Percentiles rank a stretch among this genome's conserved stretches.
Evolutionary conservation across 2,329 filamentous ascomycete species (phyloP).

Genomic region (Clonostachys rhizophaga): DNA sequence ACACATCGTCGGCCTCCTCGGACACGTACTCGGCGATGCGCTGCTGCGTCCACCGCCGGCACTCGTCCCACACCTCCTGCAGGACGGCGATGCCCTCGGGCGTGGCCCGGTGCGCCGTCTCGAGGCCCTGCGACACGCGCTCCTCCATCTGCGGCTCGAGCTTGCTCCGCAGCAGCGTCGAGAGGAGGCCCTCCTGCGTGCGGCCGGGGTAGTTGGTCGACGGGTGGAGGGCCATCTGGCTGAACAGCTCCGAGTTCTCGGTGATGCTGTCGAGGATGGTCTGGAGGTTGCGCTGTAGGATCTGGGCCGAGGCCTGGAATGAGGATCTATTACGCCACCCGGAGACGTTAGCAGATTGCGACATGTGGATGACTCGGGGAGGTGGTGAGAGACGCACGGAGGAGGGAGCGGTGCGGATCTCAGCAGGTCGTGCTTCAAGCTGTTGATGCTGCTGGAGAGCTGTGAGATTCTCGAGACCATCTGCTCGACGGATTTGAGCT

Average conservation of each 20-base stretch:
- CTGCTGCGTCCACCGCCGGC: conserved; percentile 31
- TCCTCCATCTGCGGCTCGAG: conserved; percentile 74
- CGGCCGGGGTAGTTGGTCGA: conserved; percentile 70
- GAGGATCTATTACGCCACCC: conserved; percentile 47
- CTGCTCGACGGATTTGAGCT: conserved; percentile 66
- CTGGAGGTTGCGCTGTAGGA: conserved; percentile 66
- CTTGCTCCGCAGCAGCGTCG: conserved; percentile 75
- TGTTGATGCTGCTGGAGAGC: conserved; percentile 63
- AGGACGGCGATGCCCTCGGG: conserved; percentile 39
- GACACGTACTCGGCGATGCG: conserved; percentile 34
- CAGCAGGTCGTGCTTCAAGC: conserved; percentile 56
- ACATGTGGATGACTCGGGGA: neutral
- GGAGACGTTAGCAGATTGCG: conserved; percentile 1
- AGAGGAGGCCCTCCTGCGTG: conserved; percentile 61
- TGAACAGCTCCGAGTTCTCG: conserved; percentile 63
- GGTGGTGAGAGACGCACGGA: conserved; percentile 39
- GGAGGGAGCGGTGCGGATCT: conserved; percentile 62
- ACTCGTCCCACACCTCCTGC: conserved; percentile 51
- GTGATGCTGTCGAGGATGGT: conserved; percentile 61
- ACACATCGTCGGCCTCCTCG: conserved; percentile 53
- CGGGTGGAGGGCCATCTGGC: conserved; percentile 68
- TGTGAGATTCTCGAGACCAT: conserved; percentile 64
- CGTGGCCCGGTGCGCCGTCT: conserved; percentile 31
- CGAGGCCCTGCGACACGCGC: conserved; percentile 61
- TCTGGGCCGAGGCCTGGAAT: conserved; percentile 66